phyloP scores from a whole-genome alignment of 129 eudicot species.

The Mikania micrantha region DNA sequence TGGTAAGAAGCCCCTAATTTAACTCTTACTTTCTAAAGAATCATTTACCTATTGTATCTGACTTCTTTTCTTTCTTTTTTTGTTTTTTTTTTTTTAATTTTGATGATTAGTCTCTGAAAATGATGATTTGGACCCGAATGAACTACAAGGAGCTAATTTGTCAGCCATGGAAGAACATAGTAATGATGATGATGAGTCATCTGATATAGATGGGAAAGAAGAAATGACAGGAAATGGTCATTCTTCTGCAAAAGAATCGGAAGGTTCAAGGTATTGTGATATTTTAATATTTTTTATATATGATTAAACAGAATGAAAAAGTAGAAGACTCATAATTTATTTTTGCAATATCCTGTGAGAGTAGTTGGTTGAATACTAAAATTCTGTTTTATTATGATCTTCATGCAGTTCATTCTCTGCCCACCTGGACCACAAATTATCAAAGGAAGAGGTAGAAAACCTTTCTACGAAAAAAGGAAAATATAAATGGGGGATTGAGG shows the following conservation, averaged over 20 bases:
- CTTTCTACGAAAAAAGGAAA: slow-evolving; percentile 51
- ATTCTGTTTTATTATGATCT: slow-evolving; percentile 7
- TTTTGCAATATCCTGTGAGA: not conserved
- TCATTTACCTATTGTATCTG: not conserved
- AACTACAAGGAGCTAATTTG: slow-evolving; percentile 18
- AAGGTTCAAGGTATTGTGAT: slow-evolving; percentile 39
- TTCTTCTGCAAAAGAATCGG: slow-evolving; percentile 25
- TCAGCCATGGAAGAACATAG: slow-evolving; percentile 24
- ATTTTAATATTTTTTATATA: not conserved
- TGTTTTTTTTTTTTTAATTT: not conserved
- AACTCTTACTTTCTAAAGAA: not conserved
- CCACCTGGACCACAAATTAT: slow-evolving; percentile 56
- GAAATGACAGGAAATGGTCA: slow-evolving; percentile 24
- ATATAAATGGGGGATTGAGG: slow-evolving; percentile 65
- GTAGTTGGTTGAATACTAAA: not conserved
- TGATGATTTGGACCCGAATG: slow-evolving; percentile 22
- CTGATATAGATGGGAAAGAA: slow-evolving; percentile 44
- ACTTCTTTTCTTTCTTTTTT: not conserved
- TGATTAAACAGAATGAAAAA: not conserved
- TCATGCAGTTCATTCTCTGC: slow-evolving; percentile 51
- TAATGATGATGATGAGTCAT: slow-evolving; percentile 21
- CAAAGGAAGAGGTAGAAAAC: slow-evolving; percentile 40
- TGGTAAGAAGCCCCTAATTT: slow-evolving; percentile 23
- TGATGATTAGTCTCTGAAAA: slow-evolving; percentile 30
- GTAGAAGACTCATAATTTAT: not conserved